These are phyloP conservation scores for Chrysanthemum lavandulifolium DNA, from an alignment of 129 eudicot species.

Conservation along the genomic window DNA sequence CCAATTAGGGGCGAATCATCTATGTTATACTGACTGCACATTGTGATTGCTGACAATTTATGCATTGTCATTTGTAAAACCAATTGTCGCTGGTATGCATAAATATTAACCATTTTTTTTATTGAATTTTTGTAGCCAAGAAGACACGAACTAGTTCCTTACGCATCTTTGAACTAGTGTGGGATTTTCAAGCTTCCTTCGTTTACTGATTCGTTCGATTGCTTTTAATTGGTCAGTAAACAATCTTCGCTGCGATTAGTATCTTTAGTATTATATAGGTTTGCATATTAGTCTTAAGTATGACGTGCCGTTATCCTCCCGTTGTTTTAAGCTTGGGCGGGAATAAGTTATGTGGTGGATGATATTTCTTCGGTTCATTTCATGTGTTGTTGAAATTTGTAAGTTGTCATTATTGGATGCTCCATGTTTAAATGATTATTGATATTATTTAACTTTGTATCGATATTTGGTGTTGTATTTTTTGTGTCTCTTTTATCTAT, in stretches of 20 bases:
- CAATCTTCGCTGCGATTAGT: constrained; percentile 5
- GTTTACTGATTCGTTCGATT: constrained; percentile 26
- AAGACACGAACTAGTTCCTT: constrained; percentile 6
- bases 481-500: neutral
- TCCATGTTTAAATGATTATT: neutral
- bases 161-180: neutral
- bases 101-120: constrained; percentile 16
- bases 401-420: neutral
- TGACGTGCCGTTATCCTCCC: constrained; percentile 4
- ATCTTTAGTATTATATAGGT: constrained; percentile 18
- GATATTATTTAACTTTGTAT: neutral
- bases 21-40: neutral
- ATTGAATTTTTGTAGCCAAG: constrained; percentile 25
- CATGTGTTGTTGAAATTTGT: constrained; percentile 15
- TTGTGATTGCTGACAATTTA: neutral
- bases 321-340: constrained; percentile 11
- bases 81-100: neutral
- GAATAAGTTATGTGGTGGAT: constrained; percentile 18
- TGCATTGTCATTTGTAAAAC: neutral
- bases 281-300: constrained; percentile 11
- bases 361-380: constrained; percentile 1
- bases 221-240: constrained; percentile 23
- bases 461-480: neutral
- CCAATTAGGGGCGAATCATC: too few relatives aligned
- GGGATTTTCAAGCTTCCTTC: constrained; percentile 16